Conservation (phyloP, 2,329 filamentous ascomycete genomes). For the Alternaria consortialis region DNA sequence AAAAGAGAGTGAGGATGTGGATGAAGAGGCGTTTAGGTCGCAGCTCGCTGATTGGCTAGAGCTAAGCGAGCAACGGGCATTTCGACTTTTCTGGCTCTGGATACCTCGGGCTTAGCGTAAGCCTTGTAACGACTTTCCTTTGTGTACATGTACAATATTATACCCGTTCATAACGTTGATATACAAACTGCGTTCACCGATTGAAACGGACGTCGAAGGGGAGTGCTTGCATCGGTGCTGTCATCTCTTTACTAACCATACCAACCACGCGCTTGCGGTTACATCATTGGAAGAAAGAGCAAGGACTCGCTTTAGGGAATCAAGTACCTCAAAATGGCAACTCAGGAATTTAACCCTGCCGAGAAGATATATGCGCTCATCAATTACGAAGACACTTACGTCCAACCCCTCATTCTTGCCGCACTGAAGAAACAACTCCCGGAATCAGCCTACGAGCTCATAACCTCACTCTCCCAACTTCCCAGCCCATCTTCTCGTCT, state of each 20-base stretch:
- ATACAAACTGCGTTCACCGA: neutral
- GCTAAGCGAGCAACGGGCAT: conserved; percentile 41
- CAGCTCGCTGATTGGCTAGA: conserved; percentile 39
- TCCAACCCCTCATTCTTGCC: conserved; percentile 82
- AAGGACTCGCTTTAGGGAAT: neutral
- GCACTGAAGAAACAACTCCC: conserved; percentile 74
- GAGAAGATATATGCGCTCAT: conserved; percentile 72
- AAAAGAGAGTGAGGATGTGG: neutral
- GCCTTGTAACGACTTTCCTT: conserved; percentile 33
- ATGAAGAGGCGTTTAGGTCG: conserved; percentile 28
- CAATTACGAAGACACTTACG: conserved; percentile 87
- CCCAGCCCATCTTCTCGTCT: conserved; percentile 60
- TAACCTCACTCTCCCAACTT: conserved; percentile 61
- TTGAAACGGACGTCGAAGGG: neutral
- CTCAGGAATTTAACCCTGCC: neutral
- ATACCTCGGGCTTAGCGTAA: conserved; percentile 18
- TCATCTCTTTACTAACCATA: neutral
- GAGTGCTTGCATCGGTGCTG: neutral
- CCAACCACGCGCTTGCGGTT: neutral
- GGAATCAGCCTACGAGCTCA: conserved; percentile 62
- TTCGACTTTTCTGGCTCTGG: conserved; percentile 31
- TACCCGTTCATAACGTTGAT: conserved; percentile 7
- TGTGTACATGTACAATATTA: conserved; percentile 24
- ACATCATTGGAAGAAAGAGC: neutral
- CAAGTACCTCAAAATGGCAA: neutral